Evolutionary conservation across 805 yeast species (phyloP), one percentile per base, ranked within the genome.

Genomic region (Candida nemodendra): DNA sequence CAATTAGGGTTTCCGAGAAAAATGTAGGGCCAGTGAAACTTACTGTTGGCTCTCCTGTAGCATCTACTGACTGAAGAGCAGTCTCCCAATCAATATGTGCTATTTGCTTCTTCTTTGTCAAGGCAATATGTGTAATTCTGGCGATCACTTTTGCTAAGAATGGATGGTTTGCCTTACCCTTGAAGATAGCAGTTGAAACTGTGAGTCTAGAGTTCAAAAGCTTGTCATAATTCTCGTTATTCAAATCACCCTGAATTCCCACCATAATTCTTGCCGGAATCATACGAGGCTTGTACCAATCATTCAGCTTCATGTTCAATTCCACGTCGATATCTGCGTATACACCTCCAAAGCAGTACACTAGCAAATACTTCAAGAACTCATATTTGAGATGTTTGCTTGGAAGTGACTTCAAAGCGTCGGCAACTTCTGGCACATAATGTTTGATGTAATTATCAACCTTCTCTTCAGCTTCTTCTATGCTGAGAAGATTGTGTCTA

Each of bases 311-410:
- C 38, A 64, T 73, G 36, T 68, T 59, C 4, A 75, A 68, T 38
- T 57, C 60, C 0, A 80, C 71, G 48, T 77, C 81, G 21, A 74
- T 70, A 44, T 77, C 81, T 3, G 77, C 66, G 44, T 74, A 76
- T 3, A 72, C 71, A 6, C 83, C 83, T 30, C 83, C 83, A 33
- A 60, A 55, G 2, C 77, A 66, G 38, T 50, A 74, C 7, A 76
- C 48, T 11, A 73, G 61, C 34, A 75, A 59, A 47, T 76, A 76
- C 36, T 79, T 61, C 57, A 74, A 68, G 47, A 76, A 75, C 50
- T 77, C 81, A 63, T 68, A 72, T 43, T 60, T 56, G 37, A 68
- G 56, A 15, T 71, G 62, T 13, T 57, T 63, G 53, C 72, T 72
- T 1, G 81, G 80, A 39, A 77, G 52, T 4, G 50, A 38, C 37